Evolutionary conservation across 371 early-diverging fungal species (phyloP).

Genomic region (Mycotypha africana): DNA sequence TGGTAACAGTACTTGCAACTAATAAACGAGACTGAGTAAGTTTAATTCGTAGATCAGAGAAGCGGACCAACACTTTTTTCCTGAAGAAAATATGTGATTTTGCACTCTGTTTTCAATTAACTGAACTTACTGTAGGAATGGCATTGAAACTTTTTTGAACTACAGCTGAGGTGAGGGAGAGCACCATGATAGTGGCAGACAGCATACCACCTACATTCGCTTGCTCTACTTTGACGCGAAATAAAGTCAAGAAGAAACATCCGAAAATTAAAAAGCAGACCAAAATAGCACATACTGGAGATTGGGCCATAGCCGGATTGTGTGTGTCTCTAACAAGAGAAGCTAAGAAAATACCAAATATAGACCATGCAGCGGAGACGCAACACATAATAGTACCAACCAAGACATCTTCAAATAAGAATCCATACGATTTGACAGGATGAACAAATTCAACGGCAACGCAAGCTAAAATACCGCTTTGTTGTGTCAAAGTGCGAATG

Average conservation of each 20-base stretch:
- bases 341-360: constrained; percentile 31
- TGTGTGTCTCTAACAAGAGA: constrained; percentile 24
- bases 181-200: constrained; percentile 37
- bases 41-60: no score
- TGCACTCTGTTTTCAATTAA: not conserved
- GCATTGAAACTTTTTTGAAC: constrained; percentile 19
- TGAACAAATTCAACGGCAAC: constrained; percentile 44
- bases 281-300: constrained; percentile 21
- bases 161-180: constrained; percentile 32
- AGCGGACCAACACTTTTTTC: no score
- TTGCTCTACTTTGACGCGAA: constrained; percentile 37
- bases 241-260: constrained; percentile 28
- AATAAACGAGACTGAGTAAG: not conserved
- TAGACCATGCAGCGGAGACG: constrained; percentile 30
- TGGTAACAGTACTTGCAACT: constrained; percentile 20
- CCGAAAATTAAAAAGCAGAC: constrained; percentile 27
- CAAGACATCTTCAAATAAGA: constrained; percentile 30
- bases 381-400: constrained; percentile 38
- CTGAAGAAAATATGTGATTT: no score
- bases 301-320: constrained; percentile 19
- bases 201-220: constrained; percentile 46
- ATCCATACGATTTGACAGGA: constrained; percentile 39
- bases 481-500: constrained; percentile 13
- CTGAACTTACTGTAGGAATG: constrained; percentile 11
- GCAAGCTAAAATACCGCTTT: constrained; percentile 25